These are phyloP conservation scores for Scytalidium sp. DNA, from an alignment of 2,329 filamentous ascomycete species.

Conservation along the genomic window DNA sequence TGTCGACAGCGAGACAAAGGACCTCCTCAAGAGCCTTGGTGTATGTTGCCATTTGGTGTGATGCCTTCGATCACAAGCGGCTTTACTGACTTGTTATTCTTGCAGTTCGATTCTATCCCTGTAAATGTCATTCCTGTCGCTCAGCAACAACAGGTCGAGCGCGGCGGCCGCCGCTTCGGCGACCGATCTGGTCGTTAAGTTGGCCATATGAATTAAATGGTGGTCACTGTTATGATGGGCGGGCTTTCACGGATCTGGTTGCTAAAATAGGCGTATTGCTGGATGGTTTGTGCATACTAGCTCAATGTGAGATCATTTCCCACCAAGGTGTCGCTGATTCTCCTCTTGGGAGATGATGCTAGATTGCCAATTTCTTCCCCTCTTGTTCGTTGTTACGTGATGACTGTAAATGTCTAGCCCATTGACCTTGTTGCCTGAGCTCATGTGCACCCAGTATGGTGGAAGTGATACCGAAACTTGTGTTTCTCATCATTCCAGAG, in stretches of 20 bases:
- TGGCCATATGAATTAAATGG: not conserved
- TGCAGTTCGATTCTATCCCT: conserved; percentile 92
- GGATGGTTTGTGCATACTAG: conserved; percentile 44
- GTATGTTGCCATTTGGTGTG: conserved; percentile 63
- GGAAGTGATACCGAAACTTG: too few relatives aligned
- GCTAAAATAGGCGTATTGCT: conserved; percentile 25
- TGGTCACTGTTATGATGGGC: conserved; percentile 14
- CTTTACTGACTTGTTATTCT: conserved; percentile 26
- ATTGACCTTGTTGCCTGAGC: too few relatives aligned
- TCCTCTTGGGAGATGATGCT: conserved; percentile 71
- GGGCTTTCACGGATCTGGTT: conserved; percentile 23
- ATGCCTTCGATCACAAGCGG: not conserved
- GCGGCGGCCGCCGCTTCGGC: conserved; percentile 71
- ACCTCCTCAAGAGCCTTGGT: conserved; percentile 96
- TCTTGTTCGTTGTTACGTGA: not conserved
- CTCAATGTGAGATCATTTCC: conserved; percentile 56
- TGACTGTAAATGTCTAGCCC: conserved; percentile 25
- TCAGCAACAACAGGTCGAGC: conserved; percentile 84
- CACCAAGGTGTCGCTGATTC: conserved; percentile 90
- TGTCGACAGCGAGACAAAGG: conserved; percentile 97
- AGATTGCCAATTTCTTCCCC: conserved; percentile 72
- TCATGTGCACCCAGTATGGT: too few relatives aligned
- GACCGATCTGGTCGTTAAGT: conserved; percentile 49
- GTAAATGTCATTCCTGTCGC: conserved; percentile 92
- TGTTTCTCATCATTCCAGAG: too few relatives aligned